Conservation (phyloP, 2,329 filamentous ascomycete species). For the Penicillium glabrum region DNA sequence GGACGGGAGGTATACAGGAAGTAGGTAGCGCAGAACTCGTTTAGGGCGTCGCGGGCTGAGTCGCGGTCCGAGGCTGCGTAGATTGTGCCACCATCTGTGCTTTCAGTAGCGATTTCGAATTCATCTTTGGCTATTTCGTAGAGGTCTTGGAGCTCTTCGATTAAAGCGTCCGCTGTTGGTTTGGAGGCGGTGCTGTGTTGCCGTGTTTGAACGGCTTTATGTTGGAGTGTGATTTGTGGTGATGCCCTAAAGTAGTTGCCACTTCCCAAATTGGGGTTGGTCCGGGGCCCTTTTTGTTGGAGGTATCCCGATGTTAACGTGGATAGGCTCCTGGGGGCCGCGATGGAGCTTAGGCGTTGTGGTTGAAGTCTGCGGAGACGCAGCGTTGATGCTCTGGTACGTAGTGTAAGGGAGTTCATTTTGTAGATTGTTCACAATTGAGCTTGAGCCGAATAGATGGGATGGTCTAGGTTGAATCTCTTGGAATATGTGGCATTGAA, state of each 20-base stretch:
- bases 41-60: constrained; percentile 47
- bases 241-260: no score
- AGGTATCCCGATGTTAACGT: neutral
- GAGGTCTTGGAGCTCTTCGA: constrained; percentile 40
- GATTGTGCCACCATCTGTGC: constrained; percentile 45
- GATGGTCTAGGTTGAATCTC: neutral
- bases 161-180: constrained; percentile 31
- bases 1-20: constrained; percentile 31
- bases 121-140: constrained; percentile 48
- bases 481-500: neutral
- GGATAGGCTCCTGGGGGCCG: neutral
- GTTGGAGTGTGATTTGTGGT: neutral
- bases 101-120: constrained; percentile 51
- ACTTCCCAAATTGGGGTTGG: neutral
- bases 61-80: constrained; percentile 49
- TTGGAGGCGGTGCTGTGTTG: constrained; percentile 3
- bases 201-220: neutral
- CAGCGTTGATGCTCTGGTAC: neutral
- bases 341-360: neutral
- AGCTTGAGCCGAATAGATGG: neutral
- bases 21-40: constrained; percentile 38
- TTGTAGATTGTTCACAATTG: neutral
- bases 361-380: neutral
- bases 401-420: neutral
- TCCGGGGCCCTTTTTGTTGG: neutral